Evolutionary conservation across 2,329 filamentous ascomycete genomes (phyloP).

Genomic region (Colletotrichum phormii): DNA sequence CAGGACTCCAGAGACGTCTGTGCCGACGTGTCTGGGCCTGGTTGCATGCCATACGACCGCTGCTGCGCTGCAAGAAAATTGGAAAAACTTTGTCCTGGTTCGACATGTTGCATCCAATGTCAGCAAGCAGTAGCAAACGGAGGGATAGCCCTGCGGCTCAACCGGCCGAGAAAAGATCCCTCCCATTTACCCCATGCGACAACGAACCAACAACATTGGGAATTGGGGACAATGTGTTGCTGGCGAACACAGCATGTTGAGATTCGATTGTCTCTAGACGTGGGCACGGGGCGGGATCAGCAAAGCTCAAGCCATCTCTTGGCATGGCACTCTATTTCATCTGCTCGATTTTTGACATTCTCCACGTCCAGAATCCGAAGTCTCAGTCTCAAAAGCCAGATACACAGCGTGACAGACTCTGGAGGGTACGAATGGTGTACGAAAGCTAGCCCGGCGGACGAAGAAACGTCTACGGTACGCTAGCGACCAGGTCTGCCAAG

Average conservation of each 20-base stretch:
- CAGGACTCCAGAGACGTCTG: constrained; percentile 1
- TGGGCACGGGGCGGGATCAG: constrained; percentile 4
- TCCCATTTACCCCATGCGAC: neutral
- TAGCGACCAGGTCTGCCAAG: constrained; percentile 15
- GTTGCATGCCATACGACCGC: constrained; percentile 2
- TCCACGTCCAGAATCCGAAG: neutral
- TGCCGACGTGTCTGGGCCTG: neutral
- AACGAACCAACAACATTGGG: neutral
- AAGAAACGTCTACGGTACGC: constrained; percentile 1
- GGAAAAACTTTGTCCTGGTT: constrained; percentile 14
- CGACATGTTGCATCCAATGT: neutral
- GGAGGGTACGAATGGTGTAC: no score
- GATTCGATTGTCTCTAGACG: neutral
- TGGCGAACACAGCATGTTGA: neutral
- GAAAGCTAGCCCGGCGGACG: neutral
- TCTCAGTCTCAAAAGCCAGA: neutral
- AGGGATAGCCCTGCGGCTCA: constrained; percentile 14
- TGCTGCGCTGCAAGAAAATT: neutral
- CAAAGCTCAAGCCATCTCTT: constrained; percentile 25
- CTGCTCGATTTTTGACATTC: neutral
- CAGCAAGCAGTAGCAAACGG: neutral
- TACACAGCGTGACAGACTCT: neutral
- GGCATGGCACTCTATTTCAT: constrained; percentile 2
- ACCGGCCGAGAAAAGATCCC: neutral
- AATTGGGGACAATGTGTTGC: neutral